A percentile compares a stretch with the other conserved stretches of the same genome.
phyloP scores from a whole-genome alignment of 352 stramenopile genomes.

The Pythium vanterpoolii region DNA sequence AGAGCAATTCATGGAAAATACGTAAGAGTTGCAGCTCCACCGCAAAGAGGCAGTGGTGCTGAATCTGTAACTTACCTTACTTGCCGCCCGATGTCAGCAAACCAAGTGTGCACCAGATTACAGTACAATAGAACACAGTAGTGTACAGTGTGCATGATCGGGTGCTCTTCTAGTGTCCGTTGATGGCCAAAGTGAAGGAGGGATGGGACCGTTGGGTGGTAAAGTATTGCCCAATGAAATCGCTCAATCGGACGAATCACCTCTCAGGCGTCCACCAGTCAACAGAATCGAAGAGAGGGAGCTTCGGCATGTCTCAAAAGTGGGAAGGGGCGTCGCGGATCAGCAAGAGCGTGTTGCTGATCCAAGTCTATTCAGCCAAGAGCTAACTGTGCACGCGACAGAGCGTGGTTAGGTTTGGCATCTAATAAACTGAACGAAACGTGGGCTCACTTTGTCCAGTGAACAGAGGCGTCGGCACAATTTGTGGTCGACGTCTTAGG shows the following conservation, averaged over 20 bases:
- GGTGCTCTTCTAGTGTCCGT: neutral
- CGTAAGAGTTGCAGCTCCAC: no score
- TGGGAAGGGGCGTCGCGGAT: slow-evolving; percentile 1
- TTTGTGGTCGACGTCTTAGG: no score
- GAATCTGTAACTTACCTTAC: no score
- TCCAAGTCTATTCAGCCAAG: no score
- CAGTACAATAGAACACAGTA: no score
- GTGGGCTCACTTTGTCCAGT: neutral
- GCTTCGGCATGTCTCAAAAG: slow-evolving; percentile 1
- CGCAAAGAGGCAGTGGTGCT: no score
- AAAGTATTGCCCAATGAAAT: neutral
- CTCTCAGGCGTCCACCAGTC: neutral
- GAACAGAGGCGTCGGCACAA: no score
- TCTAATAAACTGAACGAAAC: neutral
- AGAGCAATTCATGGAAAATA: no score
- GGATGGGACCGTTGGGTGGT: neutral
- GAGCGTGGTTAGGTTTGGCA: neutral
- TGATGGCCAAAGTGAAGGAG: slow-evolving; percentile 5
- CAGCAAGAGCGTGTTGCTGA: no score
- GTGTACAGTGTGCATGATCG: no score
- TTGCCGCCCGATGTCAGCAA: no score
- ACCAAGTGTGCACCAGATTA: no score
- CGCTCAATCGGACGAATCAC: neutral
- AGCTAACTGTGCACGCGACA: neutral
- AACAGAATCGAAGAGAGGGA: neutral